These are phyloP conservation scores for Suillus lakei DNA, from an alignment of 768 basidiomycete species.

Conservation along the genomic window DNA sequence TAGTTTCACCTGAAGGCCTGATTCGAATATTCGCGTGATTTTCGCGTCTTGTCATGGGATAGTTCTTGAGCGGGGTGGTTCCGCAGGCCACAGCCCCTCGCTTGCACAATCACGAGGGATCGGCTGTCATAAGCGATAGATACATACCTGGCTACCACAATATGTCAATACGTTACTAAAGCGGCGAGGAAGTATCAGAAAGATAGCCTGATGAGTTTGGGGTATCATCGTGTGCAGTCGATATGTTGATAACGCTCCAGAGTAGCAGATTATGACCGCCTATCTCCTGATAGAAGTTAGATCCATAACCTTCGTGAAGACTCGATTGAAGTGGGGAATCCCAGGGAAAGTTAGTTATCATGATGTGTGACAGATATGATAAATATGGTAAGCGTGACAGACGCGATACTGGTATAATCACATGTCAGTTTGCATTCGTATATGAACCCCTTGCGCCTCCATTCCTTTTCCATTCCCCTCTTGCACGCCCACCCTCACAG, in stretches of 20 bases:
- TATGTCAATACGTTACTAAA: neutral
- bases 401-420: neutral
- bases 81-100: neutral
- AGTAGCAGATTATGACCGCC: neutral
- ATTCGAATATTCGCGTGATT: neutral
- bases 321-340: neutral
- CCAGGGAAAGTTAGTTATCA: neutral
- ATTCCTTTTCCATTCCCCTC: neutral
- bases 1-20: neutral
- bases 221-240: neutral
- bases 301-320: neutral
- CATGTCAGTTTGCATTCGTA: slow-evolving; percentile 7
- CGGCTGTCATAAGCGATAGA: neutral
- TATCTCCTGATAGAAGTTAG: neutral
- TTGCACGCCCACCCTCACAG: neutral
- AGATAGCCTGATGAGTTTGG: neutral
- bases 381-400: neutral
- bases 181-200: neutral
- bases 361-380: neutral
- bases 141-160: neutral
- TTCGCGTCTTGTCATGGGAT: neutral
- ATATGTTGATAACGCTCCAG: neutral
- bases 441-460: slow-evolving; percentile 13
- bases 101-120: neutral
- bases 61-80: neutral